Base-by-base conservation (phyloP, 306 rosid species). In the Vachellia collinsii region DNA sequence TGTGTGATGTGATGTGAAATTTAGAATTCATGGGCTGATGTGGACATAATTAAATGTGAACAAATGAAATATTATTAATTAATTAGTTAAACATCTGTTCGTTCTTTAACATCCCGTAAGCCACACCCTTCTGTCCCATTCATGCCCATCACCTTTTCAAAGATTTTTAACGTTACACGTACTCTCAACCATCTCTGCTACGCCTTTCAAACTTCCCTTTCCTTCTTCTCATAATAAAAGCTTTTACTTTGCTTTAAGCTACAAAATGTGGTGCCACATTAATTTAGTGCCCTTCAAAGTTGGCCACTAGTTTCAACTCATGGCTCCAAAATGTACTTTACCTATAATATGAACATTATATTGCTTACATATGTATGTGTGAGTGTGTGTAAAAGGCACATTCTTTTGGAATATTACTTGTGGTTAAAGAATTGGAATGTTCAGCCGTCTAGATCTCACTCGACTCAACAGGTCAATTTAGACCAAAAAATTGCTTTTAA, bases 101-200 rank as follows among this genome's bases (percentile, higher is more conserved):
- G 53, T 47, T 47, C 17, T 47, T 47, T 47, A 47, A 10, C 14
- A 50, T 50, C 56, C 16, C 34, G 70, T 53, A 66, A 75, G 84
- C 76, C 80, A 75, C 76, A 75, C 2, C 16, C 46, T 81, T 67
- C 56, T n/a, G 84, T 80, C 79, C 59, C 58, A 64, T 72, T 19
- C 58, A 5, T 46, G 3, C 63, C 34, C 34, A 29, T 16, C 34
- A 66, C n/a, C 80, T 81, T 81, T 75, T 66, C 47, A 54, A 46
- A 66, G 10, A 54, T 42, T 2, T 41, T 75, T 48, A 54, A 81
- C 34, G 76, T 66, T 65, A 65, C 61, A 19, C 13, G 34, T 29
- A 29, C 34, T 29, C 34, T 29, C 34, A 29, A 29, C 34, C n/a
- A n/a, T 29, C 34, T 29, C 34, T 53, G 61, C 39, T 5, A n/a